Evolutionary conservation across 1,139 yeast species (phyloP), one percentile per base, ranked within the genome.

Genomic region (Blastobotrys ciferrii): DNA sequence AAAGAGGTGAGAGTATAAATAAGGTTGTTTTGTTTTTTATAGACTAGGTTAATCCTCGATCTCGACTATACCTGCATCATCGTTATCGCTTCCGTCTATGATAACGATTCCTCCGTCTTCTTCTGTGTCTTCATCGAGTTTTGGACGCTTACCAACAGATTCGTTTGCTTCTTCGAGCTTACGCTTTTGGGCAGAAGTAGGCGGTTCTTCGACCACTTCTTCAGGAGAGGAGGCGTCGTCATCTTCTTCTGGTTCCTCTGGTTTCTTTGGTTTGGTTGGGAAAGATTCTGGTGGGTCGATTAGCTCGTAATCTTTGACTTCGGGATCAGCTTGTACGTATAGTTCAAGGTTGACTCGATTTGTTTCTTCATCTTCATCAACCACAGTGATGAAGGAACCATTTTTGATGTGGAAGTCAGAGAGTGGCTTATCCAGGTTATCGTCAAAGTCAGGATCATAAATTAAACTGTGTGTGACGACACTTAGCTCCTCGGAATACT

Each of bases 361-460:
- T 13, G 78, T 71, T 41, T 72, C 76, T 51, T 84, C 94, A 32
- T 77, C 80, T 44, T 88, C 96, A 66, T 92, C 98, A 50, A 84
- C 81, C 12, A 92, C 74, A 1, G 86, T 76, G 12, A 92, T 46
- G 30, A 82, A 72, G 18, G 81, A 77, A 3, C 91, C 92, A 42
- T 73, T 70, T 6, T 58, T 60, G 30, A 91, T 70, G 4, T 84
- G 85, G 18, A 92, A 66, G 1, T 78, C 79, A 0, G 57, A 52
- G 18, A 92, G 67, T 0, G 74, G 65, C 39, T 70, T 73, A 0
- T 71, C 72, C 7, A 75, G 59, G 60, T 91, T 84, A 61, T 91
- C 98, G 47, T 88, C 96, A 65, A 87, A 88, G 61, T 94, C 99
- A 45, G 75, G 75, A 66, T 94, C 98, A 60, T 87, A 88, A 9